Evolutionary conservation across 768 basidiomycete genomes (phyloP), one percentile per base, ranked within the genome.

Genomic region (Austroboletus eburneus): DNA sequence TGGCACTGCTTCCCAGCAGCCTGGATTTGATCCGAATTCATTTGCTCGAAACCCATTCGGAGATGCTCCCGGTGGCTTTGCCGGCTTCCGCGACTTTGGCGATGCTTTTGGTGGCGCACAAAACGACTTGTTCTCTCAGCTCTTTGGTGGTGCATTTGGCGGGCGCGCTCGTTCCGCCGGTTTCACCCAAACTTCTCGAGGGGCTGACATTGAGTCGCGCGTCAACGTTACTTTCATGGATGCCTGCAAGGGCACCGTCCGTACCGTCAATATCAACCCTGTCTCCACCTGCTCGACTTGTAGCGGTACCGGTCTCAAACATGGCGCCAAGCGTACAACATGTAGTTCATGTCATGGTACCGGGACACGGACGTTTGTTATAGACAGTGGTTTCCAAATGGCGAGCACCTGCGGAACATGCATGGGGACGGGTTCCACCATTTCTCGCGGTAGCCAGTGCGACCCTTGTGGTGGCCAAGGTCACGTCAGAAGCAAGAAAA

Each of bases 301-400:
- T 69, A 77, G 80, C 32, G 93, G 92, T 12, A 80, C 76, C 56
- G 96, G 96, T 8, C 67, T 99, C 62, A 96, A 88, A 68, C 68
- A 80, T 18, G 95, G 95, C 25, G 81, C 87, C 29, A 87, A 93
- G 69, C 77, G 87, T 56, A 75, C 79, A 41, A 79, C 81, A 23
- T 99, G 96, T 69, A 60, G 71, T 42, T 69, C 83, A 29, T 99
- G 96, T 68, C 76, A 82, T 48, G 96, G 96, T 46, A 77, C 87
- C 20, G 96, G 96, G 37, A 81, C 85, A 29, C 80, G 84, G 65
- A 90, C 92, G 16, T 97, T 89, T 66, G 83, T 91, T 43, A 79
- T 99, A 59, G 84, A 91, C 61, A 85, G 78, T 63, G 96, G 96
- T 16, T 98, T 99, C 80, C 89, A 92, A 64, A 94, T 99, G 91